Evolutionary conservation across 345 rosid species (phyloP), one percentile per base, ranked within the genome.

Genomic region (Rhizophora apiculata): DNA sequence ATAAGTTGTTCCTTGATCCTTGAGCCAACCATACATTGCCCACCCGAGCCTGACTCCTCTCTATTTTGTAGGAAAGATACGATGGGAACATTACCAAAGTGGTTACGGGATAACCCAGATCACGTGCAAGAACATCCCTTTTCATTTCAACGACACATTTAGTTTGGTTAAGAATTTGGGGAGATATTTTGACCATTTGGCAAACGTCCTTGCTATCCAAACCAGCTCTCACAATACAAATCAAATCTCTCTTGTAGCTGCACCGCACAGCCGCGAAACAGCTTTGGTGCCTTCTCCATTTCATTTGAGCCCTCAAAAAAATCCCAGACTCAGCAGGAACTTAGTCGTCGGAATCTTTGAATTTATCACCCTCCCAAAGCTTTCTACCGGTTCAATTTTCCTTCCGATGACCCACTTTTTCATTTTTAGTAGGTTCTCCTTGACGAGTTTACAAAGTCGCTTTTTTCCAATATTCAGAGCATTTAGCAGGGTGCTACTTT

Each of bases 211-310:
- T 70, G 70, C 71, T 74, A 36, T 86, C 85, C 77, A 90, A 65
- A 68, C 93, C 96, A 39, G 87, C 86, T 55, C 75, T 79, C 69
- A 87, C 84, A 39, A 93, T 64, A 52, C 80, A 85, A 85, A 82
- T 90, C 85, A 74, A 87, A 93, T 82, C 98, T 85, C 76, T 89
- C 92, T 57, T 81, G 96, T 34, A 93, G 79, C 70, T 88, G 83
- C 36, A 69, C 67, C 65, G 89, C 91, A 16, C 72, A 83, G 69
- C 91, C 94, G 48, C 96, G 85, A 74, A 86, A 84, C 27, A 31
- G 37, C 82, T 85, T 85, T 56, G 78, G 62, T 30, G 85, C 88
- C 49, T 70, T 65, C 62, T 81, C 78, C 83, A 85, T 78, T 73
- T 76, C 68, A 24, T 60, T 67, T 0, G 85, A 78, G 65, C 81